Evolutionary conservation across 108 stramenopile genomes (phyloP), one percentile per base, ranked within the genome.

Genomic region (Skeletonema marinoi): DNA sequence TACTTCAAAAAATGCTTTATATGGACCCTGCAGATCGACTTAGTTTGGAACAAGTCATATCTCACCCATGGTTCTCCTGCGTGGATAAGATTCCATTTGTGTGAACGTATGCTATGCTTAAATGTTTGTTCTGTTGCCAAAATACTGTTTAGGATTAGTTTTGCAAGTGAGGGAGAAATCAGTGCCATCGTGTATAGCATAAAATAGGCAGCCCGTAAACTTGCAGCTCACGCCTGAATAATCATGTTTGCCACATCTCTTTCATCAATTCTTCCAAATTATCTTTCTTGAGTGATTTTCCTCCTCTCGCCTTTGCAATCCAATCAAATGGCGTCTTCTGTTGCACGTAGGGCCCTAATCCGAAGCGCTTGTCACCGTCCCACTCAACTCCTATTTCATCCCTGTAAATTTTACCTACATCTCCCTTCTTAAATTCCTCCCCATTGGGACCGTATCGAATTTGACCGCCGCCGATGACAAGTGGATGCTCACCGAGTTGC

Each of bases 1-100:
- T 96, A 58, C 17, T 93, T 39, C 54, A 85, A 46, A 82, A 85
- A 48, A 86, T 96, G 82, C 77, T 96, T 19, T 79, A 73, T 65
- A 62, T 75, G 32, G 87, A 91, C 36, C 87, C 91, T 29, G 62
- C 79, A 33, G 30, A 82, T 38, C 86, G 94, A 25, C 50, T 88
- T 59, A 87, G 85, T 16, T 11, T 91, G 16, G 87, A 81, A 10
- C 86, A 92, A 82, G 82, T 93, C 32, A 50, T 86, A 62, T 31
- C 78, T 29, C 90, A 91, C 65, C 87, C 88, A 6, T 90, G 88
- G 88, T 69, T 65, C 25, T 56, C 54, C 25, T 56, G 16, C 10
- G 21, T 56, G 2, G 54, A 56, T 56, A 56, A 56, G 9, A 56
- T 56, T n/a, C 16, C 44, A 46, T 46, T 46, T n/a, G 16, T 16